Percentiles rank a stretch among this genome's conserved stretches.
phyloP scores from a whole-genome alignment of 73 alveolate species.

The Paramecium tetraurelia region DNA sequence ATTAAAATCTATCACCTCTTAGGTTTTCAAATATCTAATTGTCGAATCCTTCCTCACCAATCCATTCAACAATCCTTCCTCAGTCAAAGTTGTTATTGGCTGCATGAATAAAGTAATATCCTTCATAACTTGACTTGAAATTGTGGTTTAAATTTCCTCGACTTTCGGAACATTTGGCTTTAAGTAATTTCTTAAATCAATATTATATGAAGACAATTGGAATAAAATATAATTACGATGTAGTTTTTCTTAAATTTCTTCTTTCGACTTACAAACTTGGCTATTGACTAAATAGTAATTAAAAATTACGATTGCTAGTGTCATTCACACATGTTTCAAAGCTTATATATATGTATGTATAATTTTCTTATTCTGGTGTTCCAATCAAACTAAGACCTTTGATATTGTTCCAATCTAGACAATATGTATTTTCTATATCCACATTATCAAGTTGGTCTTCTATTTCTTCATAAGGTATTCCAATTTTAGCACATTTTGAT shows the following conservation, averaged over 20 bases:
- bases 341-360: neutral
- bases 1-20: neutral
- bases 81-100: neutral
- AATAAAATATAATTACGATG: neutral
- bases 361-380: neutral
- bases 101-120: neutral
- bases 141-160: neutral
- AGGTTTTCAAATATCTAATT: neutral
- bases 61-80: neutral
- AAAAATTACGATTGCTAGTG: neutral
- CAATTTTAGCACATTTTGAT: neutral
- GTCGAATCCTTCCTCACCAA: neutral
- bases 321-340: neutral
- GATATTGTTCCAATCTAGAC: neutral
- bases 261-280: neutral
- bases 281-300: neutral
- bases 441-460: neutral
- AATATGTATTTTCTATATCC: neutral
- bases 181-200: neutral
- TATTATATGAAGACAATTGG: neutral
- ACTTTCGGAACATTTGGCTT: neutral
- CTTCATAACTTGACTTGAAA: slow-evolving; percentile 3
- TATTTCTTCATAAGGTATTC: neutral
- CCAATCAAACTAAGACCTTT: neutral
- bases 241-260: neutral